Evolutionary conservation across 805 yeast species (phyloP).

Genomic region (Candida tibetensis): DNA sequence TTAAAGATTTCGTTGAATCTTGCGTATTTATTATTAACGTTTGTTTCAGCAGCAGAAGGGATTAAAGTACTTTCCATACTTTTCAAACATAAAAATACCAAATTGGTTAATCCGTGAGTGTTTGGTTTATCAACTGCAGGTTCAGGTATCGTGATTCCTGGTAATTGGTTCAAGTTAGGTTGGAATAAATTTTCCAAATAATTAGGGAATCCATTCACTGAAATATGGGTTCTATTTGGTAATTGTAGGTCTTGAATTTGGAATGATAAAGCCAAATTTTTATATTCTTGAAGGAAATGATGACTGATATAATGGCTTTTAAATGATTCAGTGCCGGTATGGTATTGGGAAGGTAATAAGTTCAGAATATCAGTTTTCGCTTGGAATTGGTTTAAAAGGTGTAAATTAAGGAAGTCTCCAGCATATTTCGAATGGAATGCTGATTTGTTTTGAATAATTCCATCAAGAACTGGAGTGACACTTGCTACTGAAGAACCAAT

Average conservation of each 20-base stretch:
- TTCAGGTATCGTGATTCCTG: constrained; percentile 29
- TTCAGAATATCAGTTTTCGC: constrained; percentile 25
- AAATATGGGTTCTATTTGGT: constrained; percentile 50
- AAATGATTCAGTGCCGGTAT: constrained; percentile 26
- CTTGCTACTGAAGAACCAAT: constrained; percentile 68
- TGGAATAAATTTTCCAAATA: constrained; percentile 69
- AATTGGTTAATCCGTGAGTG: constrained; percentile 46
- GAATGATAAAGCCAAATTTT: constrained; percentile 20
- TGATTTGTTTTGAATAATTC: constrained; percentile 65
- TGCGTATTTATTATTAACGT: constrained; percentile 23
- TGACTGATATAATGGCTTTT: constrained; percentile 36
- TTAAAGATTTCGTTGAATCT: constrained; percentile 40
- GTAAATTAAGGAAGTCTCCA: constrained; percentile 78
- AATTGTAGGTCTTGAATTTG: constrained; percentile 48
- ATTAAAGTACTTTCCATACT: constrained; percentile 33
- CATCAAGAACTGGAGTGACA: constrained; percentile 77
- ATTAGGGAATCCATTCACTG: constrained; percentile 46
- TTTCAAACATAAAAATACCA: constrained; percentile 35
- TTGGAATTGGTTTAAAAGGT: constrained; percentile 49
- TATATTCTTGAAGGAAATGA: constrained; percentile 35
- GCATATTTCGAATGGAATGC: constrained; percentile 68
- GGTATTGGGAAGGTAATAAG: constrained; percentile 17
- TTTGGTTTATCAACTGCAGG: constrained; percentile 44
- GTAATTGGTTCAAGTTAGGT: constrained; percentile 53
- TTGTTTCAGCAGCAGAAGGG: constrained; percentile 29